Conservation (phyloP, 345 rosid genomes). For the Arabidopsis suecica region DNA sequence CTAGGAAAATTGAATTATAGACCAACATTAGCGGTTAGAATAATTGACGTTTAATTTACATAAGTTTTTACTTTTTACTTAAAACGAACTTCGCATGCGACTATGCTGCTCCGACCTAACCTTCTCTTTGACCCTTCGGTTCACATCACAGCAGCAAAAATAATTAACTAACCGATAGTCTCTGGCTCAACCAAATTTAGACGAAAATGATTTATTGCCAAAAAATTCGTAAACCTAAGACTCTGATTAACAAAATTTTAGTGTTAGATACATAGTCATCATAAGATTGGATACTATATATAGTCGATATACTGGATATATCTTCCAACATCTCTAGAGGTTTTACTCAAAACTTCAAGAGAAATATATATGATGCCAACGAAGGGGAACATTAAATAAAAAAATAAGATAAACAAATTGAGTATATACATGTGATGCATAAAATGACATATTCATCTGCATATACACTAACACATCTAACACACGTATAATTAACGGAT, state of each 20-base stretch:
- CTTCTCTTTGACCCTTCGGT: conserved; percentile 45
- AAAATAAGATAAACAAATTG: neutral
- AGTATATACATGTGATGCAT: neutral
- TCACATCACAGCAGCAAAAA: conserved; percentile 28
- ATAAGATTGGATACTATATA: neutral
- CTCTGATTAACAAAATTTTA: neutral
- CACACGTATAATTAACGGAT: neutral
- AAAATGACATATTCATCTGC: conserved; percentile 10
- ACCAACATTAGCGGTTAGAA: conserved; percentile 17
- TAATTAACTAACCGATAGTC: conserved; percentile 16
- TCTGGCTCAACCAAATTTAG: conserved; percentile 18
- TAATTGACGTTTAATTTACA: neutral
- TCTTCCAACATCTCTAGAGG: conserved; percentile 8
- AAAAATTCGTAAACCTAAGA: neutral
- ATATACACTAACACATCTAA: neutral
- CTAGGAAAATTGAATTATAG: conserved; percentile 16
- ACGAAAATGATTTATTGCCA: neutral
- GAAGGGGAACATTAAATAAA: neutral
- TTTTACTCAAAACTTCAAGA: neutral
- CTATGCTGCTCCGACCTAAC: conserved; percentile 38
- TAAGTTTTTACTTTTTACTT: neutral
- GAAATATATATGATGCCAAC: neutral
- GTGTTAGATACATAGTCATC: neutral
- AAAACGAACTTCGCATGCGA: conserved; percentile 15
- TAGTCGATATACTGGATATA: neutral